Evolutionary conservation across 129 eudicot genomes (phyloP), one percentile per base, ranked within the genome.

Genomic region (Chrysanthemum seticuspe): DNA sequence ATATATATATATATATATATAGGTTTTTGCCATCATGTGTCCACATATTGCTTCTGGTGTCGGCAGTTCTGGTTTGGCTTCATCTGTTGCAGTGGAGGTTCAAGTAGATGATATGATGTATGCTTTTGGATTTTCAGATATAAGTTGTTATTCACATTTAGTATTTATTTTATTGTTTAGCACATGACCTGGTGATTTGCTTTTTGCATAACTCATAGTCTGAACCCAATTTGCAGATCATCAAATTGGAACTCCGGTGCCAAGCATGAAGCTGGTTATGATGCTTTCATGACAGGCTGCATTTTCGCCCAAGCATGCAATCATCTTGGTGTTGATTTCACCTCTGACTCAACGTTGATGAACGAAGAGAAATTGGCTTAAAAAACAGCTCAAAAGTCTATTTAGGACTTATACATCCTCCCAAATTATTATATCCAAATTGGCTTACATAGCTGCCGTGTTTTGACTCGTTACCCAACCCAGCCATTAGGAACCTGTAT

Each of bases 251-350:
- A 94, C 81, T 94, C 97, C 9, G 99, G n/a, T 68, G 93, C 93
- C 68, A 90, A 90, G 70, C 99, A 94, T 57, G 97, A 94, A 85
- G 99, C n/a, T 52, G 99, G 99, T 60, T 94, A 94, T 55, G 99
- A 94, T 80, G 96, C 99, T 29, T 94, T 94, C 75, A 94, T 94
- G 97, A 94, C 97, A 0, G 99, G n/a, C n/a, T 88, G 96, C 66
- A 76, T 94, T 55, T 90, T 94, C 62, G 88, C 99, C n/a, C 96
- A 90, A 79, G 60, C 91, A 73, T 94, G 97, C 91, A 79, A 66
- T 74, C 83, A 81, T 80, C 78, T 94, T 16, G 89, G 84, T 59
- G 67, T 95, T 29, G 81, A 83, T 59, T 88, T 90, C 63, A 63
- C 65, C 54, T 57, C 62, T n/a, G 53, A 67, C 2, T 31, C 70